These are phyloP conservation scores for Trichaptum fuscoviolaceum DNA, from an alignment of 768 basidiomycete genomes.

Conservation along the genomic window DNA sequence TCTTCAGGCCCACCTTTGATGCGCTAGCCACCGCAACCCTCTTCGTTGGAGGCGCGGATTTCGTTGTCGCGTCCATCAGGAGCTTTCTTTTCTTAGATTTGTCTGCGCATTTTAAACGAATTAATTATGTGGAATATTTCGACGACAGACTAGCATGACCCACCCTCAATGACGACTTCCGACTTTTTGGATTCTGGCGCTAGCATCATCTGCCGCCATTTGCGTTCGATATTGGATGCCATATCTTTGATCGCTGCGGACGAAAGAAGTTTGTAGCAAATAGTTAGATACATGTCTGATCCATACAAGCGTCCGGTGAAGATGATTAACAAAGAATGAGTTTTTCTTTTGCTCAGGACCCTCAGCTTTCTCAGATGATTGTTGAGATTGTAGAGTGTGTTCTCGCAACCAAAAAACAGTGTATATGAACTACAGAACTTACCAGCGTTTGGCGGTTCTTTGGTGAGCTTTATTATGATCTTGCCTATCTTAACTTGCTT, in stretches of 20 bases:
- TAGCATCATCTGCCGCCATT: slow-evolving; percentile 67
- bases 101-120: slow-evolving; percentile 41
- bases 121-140: slow-evolving; percentile 20
- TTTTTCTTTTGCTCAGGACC: background rate
- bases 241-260: slow-evolving; percentile 86
- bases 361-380: background rate
- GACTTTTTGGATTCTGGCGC: slow-evolving; percentile 38
- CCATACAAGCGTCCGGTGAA: slow-evolving; percentile 4
- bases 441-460: slow-evolving; percentile 75
- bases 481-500: slow-evolving; percentile 74
- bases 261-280: slow-evolving; percentile 32
- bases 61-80: slow-evolving; percentile 40
- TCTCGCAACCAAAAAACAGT: background rate
- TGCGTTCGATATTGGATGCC: slow-evolving; percentile 81
- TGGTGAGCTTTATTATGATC: slow-evolving; percentile 68
- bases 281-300: slow-evolving; percentile 63
- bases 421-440: slow-evolving; percentile 36
- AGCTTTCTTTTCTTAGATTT: slow-evolving; percentile 65
- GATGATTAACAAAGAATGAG: slow-evolving; percentile 3
- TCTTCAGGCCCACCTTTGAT: slow-evolving; percentile 46
- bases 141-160: slow-evolving; percentile 50
- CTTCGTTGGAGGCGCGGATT: slow-evolving; percentile 54
- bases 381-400: background rate
- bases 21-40: slow-evolving; percentile 53
- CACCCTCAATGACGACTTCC: slow-evolving; percentile 56